phyloP scores from a whole-genome alignment of 2,329 filamentous ascomycete species.

The Tolypocladium inflatum region DNA sequence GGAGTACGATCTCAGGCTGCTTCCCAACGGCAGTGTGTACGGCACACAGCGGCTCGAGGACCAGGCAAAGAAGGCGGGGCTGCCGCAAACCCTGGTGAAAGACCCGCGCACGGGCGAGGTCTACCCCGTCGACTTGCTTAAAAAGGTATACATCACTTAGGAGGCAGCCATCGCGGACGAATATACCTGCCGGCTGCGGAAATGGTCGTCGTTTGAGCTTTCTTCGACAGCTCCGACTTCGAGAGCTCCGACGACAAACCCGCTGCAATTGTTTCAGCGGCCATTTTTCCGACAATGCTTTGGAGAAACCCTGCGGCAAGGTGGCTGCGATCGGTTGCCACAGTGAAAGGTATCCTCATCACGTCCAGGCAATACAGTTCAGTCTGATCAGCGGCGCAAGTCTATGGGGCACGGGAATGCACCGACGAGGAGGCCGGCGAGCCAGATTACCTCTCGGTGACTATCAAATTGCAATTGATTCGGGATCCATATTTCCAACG shows the following conservation, averaged over 20 bases:
- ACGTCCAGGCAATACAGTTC: not conserved
- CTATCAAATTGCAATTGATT: not conserved
- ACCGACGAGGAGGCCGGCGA: not conserved
- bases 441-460: not conserved
- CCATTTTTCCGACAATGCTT: not conserved
- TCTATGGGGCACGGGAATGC: not conserved
- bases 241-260: not conserved
- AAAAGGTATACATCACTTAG: constrained; percentile 87
- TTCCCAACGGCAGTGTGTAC: constrained; percentile 84
- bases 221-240: not conserved
- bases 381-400: not conserved
- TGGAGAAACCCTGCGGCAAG: not conserved
- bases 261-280: not conserved
- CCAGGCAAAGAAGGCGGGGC: constrained; percentile 70
- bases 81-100: constrained; percentile 56
- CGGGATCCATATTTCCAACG: not conserved
- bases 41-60: constrained; percentile 64
- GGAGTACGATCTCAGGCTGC: constrained; percentile 73
- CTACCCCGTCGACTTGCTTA: constrained; percentile 51
- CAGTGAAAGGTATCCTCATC: not conserved
- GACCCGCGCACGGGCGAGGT: constrained; percentile 70
- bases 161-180: not conserved
- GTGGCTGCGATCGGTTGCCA: too few relatives aligned
- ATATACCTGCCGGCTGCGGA: not conserved
- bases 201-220: not conserved